Conservation (phyloP, 129 eudicot species). For the Chrysanthemum lavandulifolium region DNA sequence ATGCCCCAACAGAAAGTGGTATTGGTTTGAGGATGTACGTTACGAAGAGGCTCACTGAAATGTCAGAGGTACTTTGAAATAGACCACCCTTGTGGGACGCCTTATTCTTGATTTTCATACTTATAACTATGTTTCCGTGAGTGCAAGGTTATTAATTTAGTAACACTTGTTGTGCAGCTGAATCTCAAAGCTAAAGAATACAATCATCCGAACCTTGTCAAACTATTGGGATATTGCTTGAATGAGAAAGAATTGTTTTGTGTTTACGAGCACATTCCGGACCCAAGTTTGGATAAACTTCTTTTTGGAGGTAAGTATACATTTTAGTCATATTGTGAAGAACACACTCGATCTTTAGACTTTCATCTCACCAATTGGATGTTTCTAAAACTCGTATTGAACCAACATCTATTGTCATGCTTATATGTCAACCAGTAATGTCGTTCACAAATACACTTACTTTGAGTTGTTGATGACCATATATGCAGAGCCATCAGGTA, state of each 20-base stretch:
- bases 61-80: slow-evolving; percentile 13
- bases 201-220: slow-evolving; percentile 23
- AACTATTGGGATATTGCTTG: slow-evolving; percentile 20
- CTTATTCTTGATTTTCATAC: too few species aligned
- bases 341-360: neutral
- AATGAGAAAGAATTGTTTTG: neutral
- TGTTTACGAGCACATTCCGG: neutral
- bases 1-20: slow-evolving; percentile 27
- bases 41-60: neutral
- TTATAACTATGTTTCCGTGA: neutral
- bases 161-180: slow-evolving; percentile 17
- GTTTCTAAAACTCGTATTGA: neutral
- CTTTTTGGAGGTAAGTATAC: slow-evolving; percentile 25
- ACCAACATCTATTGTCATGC: neutral
- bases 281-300: slow-evolving; percentile 10
- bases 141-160: neutral
- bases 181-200: slow-evolving; percentile 15
- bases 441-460: neutral
- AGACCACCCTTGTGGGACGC: too few species aligned
- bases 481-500: slow-evolving; percentile 1
- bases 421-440: neutral
- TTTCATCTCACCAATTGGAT: neutral
- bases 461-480: neutral
- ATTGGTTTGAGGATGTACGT: slow-evolving; percentile 29
- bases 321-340: neutral